Base-by-base conservation (phyloP, 139 green algal species). In the Closterium sp. region DNA sequence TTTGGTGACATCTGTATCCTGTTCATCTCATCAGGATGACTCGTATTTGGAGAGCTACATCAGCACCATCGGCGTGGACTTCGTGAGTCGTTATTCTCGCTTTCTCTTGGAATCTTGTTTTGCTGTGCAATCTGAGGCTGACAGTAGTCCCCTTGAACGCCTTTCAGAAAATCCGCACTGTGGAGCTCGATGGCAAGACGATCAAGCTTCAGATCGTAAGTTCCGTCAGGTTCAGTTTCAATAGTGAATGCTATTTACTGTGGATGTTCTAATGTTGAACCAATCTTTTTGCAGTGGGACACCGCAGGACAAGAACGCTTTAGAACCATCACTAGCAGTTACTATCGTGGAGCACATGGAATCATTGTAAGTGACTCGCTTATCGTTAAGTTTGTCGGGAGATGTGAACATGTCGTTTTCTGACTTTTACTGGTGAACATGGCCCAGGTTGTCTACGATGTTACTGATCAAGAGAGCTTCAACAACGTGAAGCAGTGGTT, bases 41-140 rank as follows among this genome's bases (percentile, higher is more conserved):
- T 99, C 98, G 21, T 99, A 99, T 96, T 99, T 98, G 42, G 98
- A 99, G 96, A 98, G 96, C 96, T 99, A 99, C 96, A 99, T 99
- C 96, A 98, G 96, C 94, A 99, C 98, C 50, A 99, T 99, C 79
- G 98, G 98, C 42, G 98, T 99, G 7, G 98, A 99, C 95, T 99
- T 99, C 95, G 97, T 99, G 79, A 98, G 97, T n/a, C 95, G 19
- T 31, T 92, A 31, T 42, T 91, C 31, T 21, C 9, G 95, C 1
- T 88, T 95, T 42, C 50, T 45, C 21, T 22, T 79, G n/a, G 62
- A 27, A 79, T 24, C 62, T 79, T 79, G 62, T 79, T 28, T 70
- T 89, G n/a, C 9, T 91, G 70, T 92, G 31, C n/a, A 28, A 93
- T 93, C n/a, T 92, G 10, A 62, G 38, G 87, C 42, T 88, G 21